phyloP scores from a whole-genome alignment of 1,284 basidiomycete genomes.

The Apiotrichum montevideense region DNA sequence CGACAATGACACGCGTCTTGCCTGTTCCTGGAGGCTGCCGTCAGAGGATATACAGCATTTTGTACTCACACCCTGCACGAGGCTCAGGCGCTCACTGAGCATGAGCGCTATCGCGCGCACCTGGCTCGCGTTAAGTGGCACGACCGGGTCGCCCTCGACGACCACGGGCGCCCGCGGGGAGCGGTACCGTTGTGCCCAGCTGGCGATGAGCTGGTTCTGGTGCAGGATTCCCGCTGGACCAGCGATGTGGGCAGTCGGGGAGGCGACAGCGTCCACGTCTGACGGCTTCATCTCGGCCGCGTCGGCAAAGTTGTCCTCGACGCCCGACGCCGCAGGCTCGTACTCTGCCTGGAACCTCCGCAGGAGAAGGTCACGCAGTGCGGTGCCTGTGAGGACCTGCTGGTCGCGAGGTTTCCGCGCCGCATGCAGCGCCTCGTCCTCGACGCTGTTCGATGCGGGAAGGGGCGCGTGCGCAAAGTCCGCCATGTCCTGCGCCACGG shows the following conservation, averaged over 20 bases:
- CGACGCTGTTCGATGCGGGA: background rate
- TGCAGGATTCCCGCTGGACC: conserved; percentile 54
- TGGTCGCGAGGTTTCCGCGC: conserved; percentile 44
- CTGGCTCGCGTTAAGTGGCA: conserved; percentile 73
- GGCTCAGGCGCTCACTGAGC: conserved; percentile 67
- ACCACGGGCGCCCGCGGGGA: conserved; percentile 54
- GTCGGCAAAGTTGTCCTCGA: conserved; percentile 15
- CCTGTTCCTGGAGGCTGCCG: conserved; percentile 86
- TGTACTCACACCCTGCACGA: conserved; percentile 75
- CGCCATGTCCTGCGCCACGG: conserved; percentile 46
- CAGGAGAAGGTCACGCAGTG: conserved; percentile 62
- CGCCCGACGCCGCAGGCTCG: conserved; percentile 12
- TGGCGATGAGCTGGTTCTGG: conserved; percentile 63
- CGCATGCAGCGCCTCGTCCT: conserved; percentile 7
- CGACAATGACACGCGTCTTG: conserved; percentile 87
- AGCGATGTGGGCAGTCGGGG: conserved; percentile 10
- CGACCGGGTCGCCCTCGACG: conserved; percentile 71
- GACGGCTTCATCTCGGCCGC: conserved; percentile 21
- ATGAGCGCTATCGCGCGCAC: conserved; percentile 77
- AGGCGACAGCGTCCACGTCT: conserved; percentile 34
- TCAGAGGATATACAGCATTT: conserved; percentile 1
- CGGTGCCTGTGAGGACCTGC: conserved; percentile 60
- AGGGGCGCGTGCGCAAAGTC: conserved; percentile 1
- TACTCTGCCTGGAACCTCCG: conserved; percentile 49
- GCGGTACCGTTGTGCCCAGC: conserved; percentile 66